Evolutionary conservation across 768 basidiomycete genomes (phyloP), one percentile per base, ranked within the genome.

Genomic region (Boletus barrowsii): DNA sequence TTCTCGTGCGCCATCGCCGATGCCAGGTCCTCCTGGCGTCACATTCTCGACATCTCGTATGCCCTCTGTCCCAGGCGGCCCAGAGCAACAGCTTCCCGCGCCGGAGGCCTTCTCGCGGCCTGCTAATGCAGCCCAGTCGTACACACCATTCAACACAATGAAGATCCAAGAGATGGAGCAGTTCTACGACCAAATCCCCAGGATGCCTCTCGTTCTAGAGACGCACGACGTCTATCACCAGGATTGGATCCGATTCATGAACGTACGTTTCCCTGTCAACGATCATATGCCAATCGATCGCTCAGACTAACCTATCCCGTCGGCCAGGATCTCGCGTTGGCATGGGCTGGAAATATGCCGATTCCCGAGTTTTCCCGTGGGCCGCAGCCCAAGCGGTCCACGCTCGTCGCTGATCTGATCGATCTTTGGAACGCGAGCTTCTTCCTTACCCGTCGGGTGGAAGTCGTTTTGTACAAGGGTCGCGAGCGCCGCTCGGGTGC

Each of bases 211-310:
- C 7, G 82, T 87, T 11, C 79, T 93, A 22, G 76, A 81, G 35
- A 78, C 87, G 18, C 90, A 92, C 63, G 90, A 93, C 62, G 83
- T 91, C 10, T 83, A 83, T 56, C 78, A 80, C 56, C 83, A 86
- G 51, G 90, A 93, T 62, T 93, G 90, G 90, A 82, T 79, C 57
- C 76, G 90, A 48, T 81, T 89, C 62, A 87, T 88, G 77, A 82
- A 83, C 73, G 90, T 88, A 63, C 13, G 80, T 75, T 18, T 15
- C 18, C 42, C 47, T 39, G 4, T 39, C 26, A 5, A 13, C 1
- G 1, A 35, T 42, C 10, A 1, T 17, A 17, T n/a, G 11, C 22
- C 26, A n/a, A 11, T 20, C 20, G 5, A 20, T 35, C 32, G 8
- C 26, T 53, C 37, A 43, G 7, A 50, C n/a, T 20, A 11, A 30